Conservation (phyloP, 768 basidiomycete genomes). For the Lentinula raphanica region DNA sequence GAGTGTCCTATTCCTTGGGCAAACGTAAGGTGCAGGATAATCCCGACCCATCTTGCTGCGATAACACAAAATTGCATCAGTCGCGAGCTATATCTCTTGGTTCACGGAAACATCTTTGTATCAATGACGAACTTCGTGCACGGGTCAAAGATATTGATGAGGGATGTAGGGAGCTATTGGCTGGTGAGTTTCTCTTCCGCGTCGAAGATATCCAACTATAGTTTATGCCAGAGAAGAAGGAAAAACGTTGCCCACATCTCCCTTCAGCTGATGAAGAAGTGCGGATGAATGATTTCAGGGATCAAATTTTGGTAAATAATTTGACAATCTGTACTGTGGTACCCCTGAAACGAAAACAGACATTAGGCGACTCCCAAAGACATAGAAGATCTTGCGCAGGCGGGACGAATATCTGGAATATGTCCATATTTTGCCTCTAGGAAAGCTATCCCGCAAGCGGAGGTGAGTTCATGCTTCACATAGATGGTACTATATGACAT, state of each 20-base stretch:
- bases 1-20: conserved; percentile 7
- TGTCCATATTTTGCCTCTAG: conserved; percentile 96
- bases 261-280: conserved; percentile 66
- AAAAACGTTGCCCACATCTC: conserved; percentile 70
- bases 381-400: conserved; percentile 83
- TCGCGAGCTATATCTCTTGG: conserved; percentile 79
- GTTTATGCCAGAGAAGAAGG: conserved; percentile 43
- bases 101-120: conserved; percentile 87
- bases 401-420: conserved; percentile 61
- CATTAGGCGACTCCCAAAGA: conserved; percentile 81
- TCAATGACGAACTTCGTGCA: conserved; percentile 72
- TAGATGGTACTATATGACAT: too few relatives aligned
- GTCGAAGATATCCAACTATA: background rate
- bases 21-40: conserved; percentile 24
- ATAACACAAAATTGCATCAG: conserved; percentile 7
- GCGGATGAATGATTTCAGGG: conserved; percentile 75
- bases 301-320: conserved; percentile 70
- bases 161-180: conserved; percentile 75
- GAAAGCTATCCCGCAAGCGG: conserved; percentile 82
- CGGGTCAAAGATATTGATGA: conserved; percentile 76
- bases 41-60: conserved; percentile 17
- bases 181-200: conserved; percentile 37
- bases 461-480: conserved; percentile 65
- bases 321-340: background rate
- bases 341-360: background rate